These are phyloP conservation scores for Colletotrichum somersetense DNA, from an alignment of 2,329 filamentous ascomycete species.

Conservation along the genomic window DNA sequence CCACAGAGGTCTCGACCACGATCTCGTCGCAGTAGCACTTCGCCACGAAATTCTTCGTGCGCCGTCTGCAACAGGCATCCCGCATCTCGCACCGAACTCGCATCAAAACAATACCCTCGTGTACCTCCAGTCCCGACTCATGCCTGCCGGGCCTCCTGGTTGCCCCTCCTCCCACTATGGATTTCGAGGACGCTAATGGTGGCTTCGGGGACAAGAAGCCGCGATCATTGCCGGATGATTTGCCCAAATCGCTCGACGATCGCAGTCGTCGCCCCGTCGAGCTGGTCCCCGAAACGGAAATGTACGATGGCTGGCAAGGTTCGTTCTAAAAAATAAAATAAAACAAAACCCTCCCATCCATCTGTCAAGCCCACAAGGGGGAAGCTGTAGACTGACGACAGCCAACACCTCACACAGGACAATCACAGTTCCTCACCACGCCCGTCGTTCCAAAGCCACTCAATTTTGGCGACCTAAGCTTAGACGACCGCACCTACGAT, in stretches of 20 bases:
- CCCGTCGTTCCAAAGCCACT: conserved; percentile 87
- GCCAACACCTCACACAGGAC: conserved; percentile 71
- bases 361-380: background rate
- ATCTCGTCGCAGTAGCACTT: background rate
- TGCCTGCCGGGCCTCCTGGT: conserved; percentile 39
- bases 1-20: background rate
- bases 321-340: conserved; percentile 45
- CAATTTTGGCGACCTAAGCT: conserved; percentile 82
- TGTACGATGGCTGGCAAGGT: conserved; percentile 99
- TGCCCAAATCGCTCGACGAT: conserved; percentile 93
- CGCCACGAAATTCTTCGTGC: conserved; percentile 29
- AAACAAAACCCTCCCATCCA: conserved; percentile 2
- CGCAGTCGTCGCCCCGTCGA: conserved; percentile 76
- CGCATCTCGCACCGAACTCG: conserved; percentile 19
- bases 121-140: conserved; percentile 32
- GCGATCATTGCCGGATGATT: conserved; percentile 78
- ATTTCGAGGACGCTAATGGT: conserved; percentile 65
- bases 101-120: conserved; percentile 7
- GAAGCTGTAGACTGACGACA: conserved; percentile 18
- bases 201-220: conserved; percentile 59
- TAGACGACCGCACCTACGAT: conserved; percentile 83
- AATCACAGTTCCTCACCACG: conserved; percentile 93
- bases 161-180: conserved; percentile 66
- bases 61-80: conserved; percentile 16
- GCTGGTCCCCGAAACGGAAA: conserved; percentile 86